Evolutionary conservation across 306 rosid genomes (phyloP), one percentile per base, ranked within the genome.

Genomic region (Acacia acuminata): DNA sequence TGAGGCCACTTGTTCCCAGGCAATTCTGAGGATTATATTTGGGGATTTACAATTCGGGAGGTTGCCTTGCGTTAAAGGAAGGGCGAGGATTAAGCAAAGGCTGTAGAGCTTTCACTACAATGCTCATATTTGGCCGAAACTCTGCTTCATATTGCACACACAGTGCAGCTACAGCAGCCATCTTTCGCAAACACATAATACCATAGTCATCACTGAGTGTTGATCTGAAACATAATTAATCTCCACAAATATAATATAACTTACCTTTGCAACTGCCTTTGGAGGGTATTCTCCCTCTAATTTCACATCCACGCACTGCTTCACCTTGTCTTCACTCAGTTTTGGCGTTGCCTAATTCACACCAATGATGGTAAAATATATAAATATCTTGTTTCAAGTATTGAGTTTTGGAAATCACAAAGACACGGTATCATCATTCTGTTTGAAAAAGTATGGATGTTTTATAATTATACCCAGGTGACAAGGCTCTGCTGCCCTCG

Each of bases 401-500:
- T 27, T 2, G n/a, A 15, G 19, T 27, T 64, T 64, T 64, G 19
- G 14, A 64, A 64, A 64, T 64, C 20, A 64, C 10, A 7, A 64
- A 30, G 38, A 30, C n/a, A 64, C 8, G 42, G 8, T 38, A 1
- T 38, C 32, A 30, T 7, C 20, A 27, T 63, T 14, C 40, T 63
- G 40, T 63, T 63, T 27, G 19, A 27, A 51, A n/a, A 12, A 27
- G 40, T 30, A 27, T 2, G 20, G 40, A 12, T 27, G 40, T 25
- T 63, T 58, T 48, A 48, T 48, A 48, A 14, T 48, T 48, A 53
- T 84, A 89, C 92, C 92, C 92, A 89, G 50, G 90, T 89, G 61
- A 89, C 92, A 72, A 89, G 92, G 84, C 92, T 89, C 81, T 89
- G 92, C 77, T 89, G 88, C 32, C 88, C 92, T 24, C 90, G 90